These are phyloP conservation scores for Alloteropsis angusta DNA, from an alignment of 202 grass and related monocot genomes.

Conservation along the genomic window DNA sequence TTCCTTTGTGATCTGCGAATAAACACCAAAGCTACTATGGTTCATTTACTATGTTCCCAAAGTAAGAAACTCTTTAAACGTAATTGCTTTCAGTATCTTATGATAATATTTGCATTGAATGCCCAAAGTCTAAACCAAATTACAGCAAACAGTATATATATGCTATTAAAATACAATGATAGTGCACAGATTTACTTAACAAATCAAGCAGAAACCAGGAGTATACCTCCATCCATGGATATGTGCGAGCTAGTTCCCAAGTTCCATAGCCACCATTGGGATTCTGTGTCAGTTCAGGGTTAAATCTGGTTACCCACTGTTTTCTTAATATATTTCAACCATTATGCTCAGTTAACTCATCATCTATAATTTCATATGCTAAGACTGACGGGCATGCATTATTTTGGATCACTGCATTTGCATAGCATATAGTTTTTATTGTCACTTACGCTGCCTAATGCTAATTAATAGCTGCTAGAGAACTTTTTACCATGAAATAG, in stretches of 20 bases:
- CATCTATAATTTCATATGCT: not conserved
- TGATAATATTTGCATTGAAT: not conserved
- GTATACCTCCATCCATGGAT: constrained; percentile 69
- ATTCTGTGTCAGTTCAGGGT: constrained; percentile 43
- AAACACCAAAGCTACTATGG: not conserved
- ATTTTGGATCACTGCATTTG: not conserved
- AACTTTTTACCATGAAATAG: not conserved
- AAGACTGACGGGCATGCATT: not conserved
- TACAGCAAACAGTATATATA: not conserved
- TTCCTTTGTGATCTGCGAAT: not conserved
- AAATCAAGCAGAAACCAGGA: not conserved
- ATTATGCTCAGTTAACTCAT: not conserved
- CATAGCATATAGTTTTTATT: not conserved
- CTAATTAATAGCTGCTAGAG: not conserved
- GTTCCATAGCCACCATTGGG: constrained; percentile 60
- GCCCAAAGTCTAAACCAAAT: not conserved
- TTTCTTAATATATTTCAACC: not conserved
- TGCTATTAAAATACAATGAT: not conserved
- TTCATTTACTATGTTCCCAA: not conserved
- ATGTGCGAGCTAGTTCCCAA: constrained; percentile 57
- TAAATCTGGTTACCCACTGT: constrained; percentile 1
- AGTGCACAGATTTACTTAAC: not conserved
- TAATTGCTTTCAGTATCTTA: not conserved
- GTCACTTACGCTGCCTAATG: not conserved
- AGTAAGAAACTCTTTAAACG: not conserved